phyloP scores from a whole-genome alignment of 2,329 filamentous ascomycete genomes.

The Penicillium sumatraense region DNA sequence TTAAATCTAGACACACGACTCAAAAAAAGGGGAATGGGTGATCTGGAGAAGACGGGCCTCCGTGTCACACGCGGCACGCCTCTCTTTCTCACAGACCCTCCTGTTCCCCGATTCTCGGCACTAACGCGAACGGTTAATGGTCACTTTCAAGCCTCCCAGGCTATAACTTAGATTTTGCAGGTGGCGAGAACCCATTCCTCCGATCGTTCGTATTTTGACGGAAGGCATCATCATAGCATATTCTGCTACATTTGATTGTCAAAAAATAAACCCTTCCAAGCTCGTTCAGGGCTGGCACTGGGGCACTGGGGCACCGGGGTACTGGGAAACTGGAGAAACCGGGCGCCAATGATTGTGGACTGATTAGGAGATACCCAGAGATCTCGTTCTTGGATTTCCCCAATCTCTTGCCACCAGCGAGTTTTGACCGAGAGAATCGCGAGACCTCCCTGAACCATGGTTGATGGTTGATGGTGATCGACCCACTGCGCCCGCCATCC shows the following conservation, averaged over 20 bases:
- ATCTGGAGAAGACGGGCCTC: neutral
- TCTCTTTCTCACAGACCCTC: neutral
- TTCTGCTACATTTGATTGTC: too few species aligned
- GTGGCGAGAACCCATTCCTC: neutral
- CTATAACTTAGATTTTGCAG: neutral
- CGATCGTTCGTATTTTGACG: neutral
- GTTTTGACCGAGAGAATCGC: conserved; percentile 30
- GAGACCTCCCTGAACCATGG: conserved; percentile 14
- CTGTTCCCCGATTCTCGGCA: neutral
- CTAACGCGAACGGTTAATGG: neutral
- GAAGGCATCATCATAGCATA: neutral
- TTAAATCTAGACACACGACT: neutral
- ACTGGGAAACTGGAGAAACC: neutral
- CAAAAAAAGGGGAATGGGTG: conserved; percentile 2
- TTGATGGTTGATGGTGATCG: neutral
- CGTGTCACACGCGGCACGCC: conserved; percentile 1
- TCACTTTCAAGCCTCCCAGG: neutral
- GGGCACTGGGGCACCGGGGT: neutral
- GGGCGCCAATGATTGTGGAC: neutral
- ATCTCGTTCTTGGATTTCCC: neutral
- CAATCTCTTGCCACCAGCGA: conserved; percentile 12
- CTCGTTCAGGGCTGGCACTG: neutral
- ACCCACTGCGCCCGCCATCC: conserved; percentile 7
- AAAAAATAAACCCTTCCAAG: too few species aligned
- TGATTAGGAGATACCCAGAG: neutral